Evolutionary conservation across 768 basidiomycete genomes (phyloP), one percentile per base, ranked within the genome.

Genomic region (Kwoniella sp.): DNA sequence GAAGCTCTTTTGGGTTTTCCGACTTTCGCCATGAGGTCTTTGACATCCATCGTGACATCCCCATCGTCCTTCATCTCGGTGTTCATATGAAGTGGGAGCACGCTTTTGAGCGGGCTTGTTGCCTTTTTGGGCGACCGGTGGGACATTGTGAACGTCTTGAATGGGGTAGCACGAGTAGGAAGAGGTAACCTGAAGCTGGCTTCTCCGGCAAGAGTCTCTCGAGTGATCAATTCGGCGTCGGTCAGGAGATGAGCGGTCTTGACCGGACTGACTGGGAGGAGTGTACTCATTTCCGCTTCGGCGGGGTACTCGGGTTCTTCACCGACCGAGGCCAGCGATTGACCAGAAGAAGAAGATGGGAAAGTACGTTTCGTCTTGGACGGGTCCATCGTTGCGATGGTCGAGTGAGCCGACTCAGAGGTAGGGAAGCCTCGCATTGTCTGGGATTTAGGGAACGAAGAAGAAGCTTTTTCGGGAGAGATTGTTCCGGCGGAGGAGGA

Each of bases 21-120:
- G 23, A 72, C 59, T 41, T 28, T 59, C 12, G 69, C 71, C 66
- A 77, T 73, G 45, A 77, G 47, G 47, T 70, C 71, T 29, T 62
- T 57, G 3, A 77, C 61, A 47, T 77, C 75, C 45, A 77, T 41
- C 0, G 73, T 73, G 30, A 65, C 26, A 66, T 76, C 71, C 5
- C 56, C 70, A 2, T 22, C 61, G 2, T 37, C 31, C 15, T 26
- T 23, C 31, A 37, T 26, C 12, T 29, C 55, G 17, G 31, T 37
- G 22, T 17, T 28, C 47, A n/a, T 5, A 34, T 52, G 58, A 11
- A 8, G 4, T 12, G 17, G 30, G 17, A 53, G 31, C 5, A 55
- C 53, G 20, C 31, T 55, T 22, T 55, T 62, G 26, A 62, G 51
- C 31, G 52, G 61, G 15, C 61, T 53, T 55, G 34, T 61, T 26